Percentiles rank a stretch among this genome's conserved stretches.
These are phyloP conservation scores for Graphium sp. DNA, from an alignment of 2,329 filamentous ascomycete species.

Conservation along the genomic window DNA sequence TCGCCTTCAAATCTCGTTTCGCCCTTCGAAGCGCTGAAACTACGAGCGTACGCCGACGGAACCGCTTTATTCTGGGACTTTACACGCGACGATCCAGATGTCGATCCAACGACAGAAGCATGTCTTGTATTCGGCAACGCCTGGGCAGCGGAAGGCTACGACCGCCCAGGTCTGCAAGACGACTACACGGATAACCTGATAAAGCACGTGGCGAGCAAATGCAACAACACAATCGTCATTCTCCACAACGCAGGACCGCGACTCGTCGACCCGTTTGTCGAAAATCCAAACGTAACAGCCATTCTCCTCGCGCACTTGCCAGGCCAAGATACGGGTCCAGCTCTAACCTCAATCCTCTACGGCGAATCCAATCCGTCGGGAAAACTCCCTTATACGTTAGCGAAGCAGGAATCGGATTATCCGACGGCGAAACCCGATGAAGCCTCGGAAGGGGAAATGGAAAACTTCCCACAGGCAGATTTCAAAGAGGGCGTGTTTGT, in stretches of 20 bases:
- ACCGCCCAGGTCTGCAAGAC: slow-evolving; percentile 45
- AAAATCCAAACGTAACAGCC: slow-evolving; percentile 47
- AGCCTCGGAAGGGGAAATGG: slow-evolving; percentile 29
- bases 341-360: slow-evolving; percentile 38
- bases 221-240: slow-evolving; percentile 45
- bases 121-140: slow-evolving; percentile 53
- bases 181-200: slow-evolving; percentile 45
- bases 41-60: slow-evolving; percentile 33
- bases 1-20: slow-evolving; percentile 28
- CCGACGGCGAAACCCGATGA: slow-evolving; percentile 34
- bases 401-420: slow-evolving; percentile 38
- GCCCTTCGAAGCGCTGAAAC: slow-evolving; percentile 36
- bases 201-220: slow-evolving; percentile 36
- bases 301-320: slow-evolving; percentile 48
- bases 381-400: slow-evolving; percentile 44
- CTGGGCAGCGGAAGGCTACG: slow-evolving; percentile 57
- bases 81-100: slow-evolving; percentile 23
- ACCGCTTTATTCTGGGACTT: slow-evolving; percentile 46
- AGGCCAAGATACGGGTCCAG: slow-evolving; percentile 43
- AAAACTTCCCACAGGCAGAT: slow-evolving; percentile 30
- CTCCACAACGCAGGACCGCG: slow-evolving; percentile 48
- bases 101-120: slow-evolving; percentile 36
- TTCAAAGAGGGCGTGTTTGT: slow-evolving; percentile 33
- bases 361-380: slow-evolving; percentile 39
- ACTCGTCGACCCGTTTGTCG: slow-evolving; percentile 41